A percentile compares a stretch with the other conserved stretches of the same genome.
Evolutionary conservation across 768 basidiomycete genomes (phyloP).

Genomic region (Serendipita sp.): DNA sequence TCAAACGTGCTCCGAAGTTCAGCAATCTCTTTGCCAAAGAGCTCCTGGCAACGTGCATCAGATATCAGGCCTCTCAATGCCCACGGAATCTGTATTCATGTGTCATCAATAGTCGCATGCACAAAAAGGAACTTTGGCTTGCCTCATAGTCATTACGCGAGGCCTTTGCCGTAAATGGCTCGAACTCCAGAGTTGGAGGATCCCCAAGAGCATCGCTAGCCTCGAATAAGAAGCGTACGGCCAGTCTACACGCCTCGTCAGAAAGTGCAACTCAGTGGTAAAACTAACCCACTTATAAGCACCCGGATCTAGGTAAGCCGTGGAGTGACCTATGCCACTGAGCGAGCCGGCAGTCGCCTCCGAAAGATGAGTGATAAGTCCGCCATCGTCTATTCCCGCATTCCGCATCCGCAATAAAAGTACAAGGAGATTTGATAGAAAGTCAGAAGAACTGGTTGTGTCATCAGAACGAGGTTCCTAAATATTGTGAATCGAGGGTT

Average conservation of each 20-base stretch:
- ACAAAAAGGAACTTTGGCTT: neutral
- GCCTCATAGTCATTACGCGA: conserved; percentile 92
- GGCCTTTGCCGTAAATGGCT: conserved; percentile 62
- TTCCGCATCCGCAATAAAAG: conserved; percentile 78
- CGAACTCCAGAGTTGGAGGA: conserved; percentile 41
- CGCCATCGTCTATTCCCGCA: conserved; percentile 78
- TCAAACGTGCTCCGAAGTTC: conserved; percentile 71
- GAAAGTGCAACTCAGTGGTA: conserved; percentile 8
- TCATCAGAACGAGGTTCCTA: conserved; percentile 22
- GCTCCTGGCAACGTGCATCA: conserved; percentile 54
- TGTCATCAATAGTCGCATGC: neutral
- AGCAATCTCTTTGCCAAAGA: conserved; percentile 65
- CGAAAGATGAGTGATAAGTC: conserved; percentile 77
- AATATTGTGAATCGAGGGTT: conserved; percentile 18
- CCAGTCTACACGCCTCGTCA: conserved; percentile 33
- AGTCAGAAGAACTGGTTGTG: conserved; percentile 50
- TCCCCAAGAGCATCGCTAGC: conserved; percentile 44
- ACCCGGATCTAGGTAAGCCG: conserved; percentile 65
- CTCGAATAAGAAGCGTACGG: conserved; percentile 82
- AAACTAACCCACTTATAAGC: conserved; percentile 51
- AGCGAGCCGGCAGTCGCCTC: conserved; percentile 89
- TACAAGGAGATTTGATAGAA: conserved; percentile 83
- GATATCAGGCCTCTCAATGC: conserved; percentile 80
- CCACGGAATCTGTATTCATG: conserved; percentile 59
- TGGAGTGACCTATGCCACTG: conserved; percentile 78